phyloP scores from a whole-genome alignment of 2,329 filamentous ascomycete species.

The Sporothrix pallida region DNA sequence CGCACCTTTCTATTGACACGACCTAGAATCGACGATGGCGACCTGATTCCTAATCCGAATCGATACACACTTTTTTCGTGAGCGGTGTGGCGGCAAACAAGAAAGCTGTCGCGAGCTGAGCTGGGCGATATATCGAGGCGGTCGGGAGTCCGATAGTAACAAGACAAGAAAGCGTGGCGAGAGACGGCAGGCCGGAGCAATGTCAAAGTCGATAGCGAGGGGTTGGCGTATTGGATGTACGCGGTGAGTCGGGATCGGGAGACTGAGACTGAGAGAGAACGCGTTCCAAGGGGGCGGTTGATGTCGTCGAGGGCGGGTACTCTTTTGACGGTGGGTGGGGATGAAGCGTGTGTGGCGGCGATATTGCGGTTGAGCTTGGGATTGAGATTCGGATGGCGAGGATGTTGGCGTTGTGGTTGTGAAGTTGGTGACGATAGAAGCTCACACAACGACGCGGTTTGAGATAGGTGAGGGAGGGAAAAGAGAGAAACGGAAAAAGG shows the following conservation, averaged over 20 bases:
- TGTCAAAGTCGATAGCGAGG: background rate
- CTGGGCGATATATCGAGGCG: background rate
- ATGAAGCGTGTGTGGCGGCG: background rate
- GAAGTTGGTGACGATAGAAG: background rate
- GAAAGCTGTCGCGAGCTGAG: background rate
- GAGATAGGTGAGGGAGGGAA: constrained; percentile 6
- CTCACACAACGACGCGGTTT: background rate
- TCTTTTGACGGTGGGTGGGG: background rate
- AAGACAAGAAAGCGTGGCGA: background rate
- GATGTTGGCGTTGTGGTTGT: background rate
- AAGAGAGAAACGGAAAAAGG: constrained; percentile 1
- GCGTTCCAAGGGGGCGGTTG: constrained; percentile 3
- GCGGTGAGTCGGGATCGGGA: background rate
- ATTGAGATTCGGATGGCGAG: constrained; percentile 5
- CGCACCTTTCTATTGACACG: constrained; percentile 23
- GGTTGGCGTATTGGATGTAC: background rate
- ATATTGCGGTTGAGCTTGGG: background rate
- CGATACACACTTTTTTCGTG: constrained; percentile 1
- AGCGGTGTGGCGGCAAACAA: constrained; percentile 18
- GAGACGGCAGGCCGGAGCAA: constrained; percentile 6
- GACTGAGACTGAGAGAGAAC: background rate
- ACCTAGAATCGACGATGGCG: background rate
- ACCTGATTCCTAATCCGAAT: constrained; percentile 18
- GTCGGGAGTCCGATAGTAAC: constrained; percentile 2
- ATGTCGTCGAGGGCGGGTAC: no score